Evolutionary conservation across 2,329 filamentous ascomycete species (phyloP).

Genomic region (Fusarium musae): DNA sequence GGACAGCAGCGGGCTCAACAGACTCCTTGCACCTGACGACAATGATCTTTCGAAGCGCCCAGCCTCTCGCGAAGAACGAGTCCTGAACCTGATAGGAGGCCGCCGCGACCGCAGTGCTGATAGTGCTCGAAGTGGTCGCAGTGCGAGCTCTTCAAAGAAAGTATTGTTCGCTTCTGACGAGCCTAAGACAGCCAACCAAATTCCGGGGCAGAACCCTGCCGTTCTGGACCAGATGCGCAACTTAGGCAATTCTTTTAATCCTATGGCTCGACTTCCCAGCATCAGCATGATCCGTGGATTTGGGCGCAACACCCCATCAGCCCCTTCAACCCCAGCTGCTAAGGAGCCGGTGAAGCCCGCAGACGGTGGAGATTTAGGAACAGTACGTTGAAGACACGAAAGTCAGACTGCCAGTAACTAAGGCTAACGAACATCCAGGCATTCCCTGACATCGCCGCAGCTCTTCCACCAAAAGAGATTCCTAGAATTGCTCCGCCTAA

Average conservation of each 20-base stretch:
- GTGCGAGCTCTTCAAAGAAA: slow-evolving; percentile 69
- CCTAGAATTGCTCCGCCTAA: slow-evolving; percentile 73
- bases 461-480: slow-evolving; percentile 64
- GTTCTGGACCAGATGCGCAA: slow-evolving; percentile 83
- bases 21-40: slow-evolving; percentile 58
- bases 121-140: slow-evolving; percentile 73
- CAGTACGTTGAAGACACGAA: slow-evolving; percentile 56
- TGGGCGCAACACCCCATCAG: slow-evolving; percentile 63
- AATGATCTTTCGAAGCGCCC: slow-evolving; percentile 46
- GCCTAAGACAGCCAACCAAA: slow-evolving; percentile 33
- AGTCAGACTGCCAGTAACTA: not conserved
- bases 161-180: slow-evolving; percentile 61
- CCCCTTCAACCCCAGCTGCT: slow-evolving; percentile 51
- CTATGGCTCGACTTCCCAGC: slow-evolving; percentile 79
- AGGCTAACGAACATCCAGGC: slow-evolving; percentile 54
- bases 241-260: slow-evolving; percentile 83
- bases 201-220: slow-evolving; percentile 59
- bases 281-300: slow-evolving; percentile 82
- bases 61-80: slow-evolving; percentile 66
- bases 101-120: slow-evolving; percentile 82
- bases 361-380: slow-evolving; percentile 67
- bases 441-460: slow-evolving; percentile 68
- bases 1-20: slow-evolving; percentile 68
- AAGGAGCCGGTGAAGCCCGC: slow-evolving; percentile 52
- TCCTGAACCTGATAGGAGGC: slow-evolving; percentile 78